Base-by-base conservation (phyloP, 805 yeast genomes). In the Kazachstania viticola region DNA sequence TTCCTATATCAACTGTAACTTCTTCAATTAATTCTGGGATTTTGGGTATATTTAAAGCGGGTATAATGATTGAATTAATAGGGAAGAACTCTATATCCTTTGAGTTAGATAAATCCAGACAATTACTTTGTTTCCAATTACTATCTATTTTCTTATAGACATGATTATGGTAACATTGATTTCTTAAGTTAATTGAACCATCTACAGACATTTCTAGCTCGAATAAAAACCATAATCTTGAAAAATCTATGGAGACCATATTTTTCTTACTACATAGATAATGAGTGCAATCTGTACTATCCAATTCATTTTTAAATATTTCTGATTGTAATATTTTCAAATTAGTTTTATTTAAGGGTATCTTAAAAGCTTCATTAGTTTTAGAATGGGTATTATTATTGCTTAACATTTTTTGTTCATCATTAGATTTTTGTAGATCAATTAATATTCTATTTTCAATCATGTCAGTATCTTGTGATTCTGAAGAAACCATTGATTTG, bases 181-280 rank as follows among this genome's bases (percentile, higher is more conserved):
- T 46, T 31, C 61, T 44, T 9, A 54, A 38, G 34, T 53, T 55
- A 12, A 41, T 40, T 9, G 21, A 24, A 11, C 37, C 42, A 29
- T 40, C 42, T 7, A 28, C 37, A 12, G 45, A 37, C 49, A 54
- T 42, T 31, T 56, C 61, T 25, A 56, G 31, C 13, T 56, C 61
- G 29, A 55, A 54, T 13, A 56, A 38, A 16, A 54, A 45, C 53
- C 55, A 51, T n/a, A 38, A 25, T 17, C 52, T 40, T 7, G 41
- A 35, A 25, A 34, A 23, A 13, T 31, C 30, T n/a, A 40, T 12
- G 6, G 29, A 17, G 9, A n/a, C 21, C 34, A 44, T 38, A 27
- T 40, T 42, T 14, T 36, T 33, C 4, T 14, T 11, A 17, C 41
- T 38, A 24, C 50, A 47, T 12, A 46, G 32, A n/a, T 27, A 37